Percentiles rank a stretch among this genome's conserved stretches.
These are phyloP conservation scores for Synchytrium microbalum DNA, from an alignment of 371 early-diverging fungal species.

Conservation along the genomic window DNA sequence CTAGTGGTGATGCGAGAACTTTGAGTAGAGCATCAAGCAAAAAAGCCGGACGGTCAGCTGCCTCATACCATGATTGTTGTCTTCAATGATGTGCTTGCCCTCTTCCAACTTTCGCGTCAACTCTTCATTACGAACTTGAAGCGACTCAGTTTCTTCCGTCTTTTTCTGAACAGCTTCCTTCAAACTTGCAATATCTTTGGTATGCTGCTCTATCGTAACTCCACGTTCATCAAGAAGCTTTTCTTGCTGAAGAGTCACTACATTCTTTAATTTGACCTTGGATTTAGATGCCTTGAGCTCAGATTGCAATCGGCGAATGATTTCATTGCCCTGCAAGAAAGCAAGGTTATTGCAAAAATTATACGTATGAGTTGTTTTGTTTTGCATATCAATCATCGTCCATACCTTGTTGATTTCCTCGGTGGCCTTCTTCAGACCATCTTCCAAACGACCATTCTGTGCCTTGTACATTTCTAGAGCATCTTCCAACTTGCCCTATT, in stretches of 20 bases:
- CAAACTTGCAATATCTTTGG: constrained; percentile 25
- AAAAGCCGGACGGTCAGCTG: too few species aligned
- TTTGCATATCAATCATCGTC: background rate
- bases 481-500: constrained; percentile 22
- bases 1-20: too few species aligned
- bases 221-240: constrained; percentile 37
- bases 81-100: constrained; percentile 34
- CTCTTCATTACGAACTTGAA: constrained; percentile 18
- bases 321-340: constrained; percentile 36
- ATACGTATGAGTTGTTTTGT: background rate
- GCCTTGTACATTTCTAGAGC: constrained; percentile 20
- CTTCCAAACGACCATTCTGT: constrained; percentile 25
- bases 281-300: constrained; percentile 34
- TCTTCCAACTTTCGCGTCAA: constrained; percentile 26
- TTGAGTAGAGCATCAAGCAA: too few species aligned
- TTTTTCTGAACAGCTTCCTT: constrained; percentile 19
- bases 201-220: constrained; percentile 22
- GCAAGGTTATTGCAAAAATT: background rate
- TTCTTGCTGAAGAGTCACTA: constrained; percentile 43
- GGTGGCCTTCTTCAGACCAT: constrained; percentile 19
- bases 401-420: constrained; percentile 42
- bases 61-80: constrained; percentile 40
- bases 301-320: constrained; percentile 38
- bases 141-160: constrained; percentile 9
- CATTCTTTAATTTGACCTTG: constrained; percentile 44